phyloP scores from a whole-genome alignment of 306 rosid species.

The Cucumis hystrix region DNA sequence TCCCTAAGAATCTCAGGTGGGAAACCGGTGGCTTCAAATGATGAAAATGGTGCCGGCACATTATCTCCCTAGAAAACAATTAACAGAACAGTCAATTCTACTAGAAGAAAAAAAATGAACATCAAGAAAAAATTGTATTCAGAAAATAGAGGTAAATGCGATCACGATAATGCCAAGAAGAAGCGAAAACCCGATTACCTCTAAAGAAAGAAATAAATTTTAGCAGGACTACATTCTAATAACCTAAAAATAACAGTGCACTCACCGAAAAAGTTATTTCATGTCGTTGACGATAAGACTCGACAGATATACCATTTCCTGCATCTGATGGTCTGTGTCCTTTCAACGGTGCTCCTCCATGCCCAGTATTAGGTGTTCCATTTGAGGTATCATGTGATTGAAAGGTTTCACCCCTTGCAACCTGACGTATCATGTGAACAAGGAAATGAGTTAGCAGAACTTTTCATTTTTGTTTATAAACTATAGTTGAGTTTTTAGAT shows the following conservation, averaged over 20 bases:
- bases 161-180: neutral
- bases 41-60: constrained; percentile 62
- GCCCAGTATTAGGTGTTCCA: constrained; percentile 31
- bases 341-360: constrained; percentile 34
- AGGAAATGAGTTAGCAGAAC: neutral
- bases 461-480: neutral
- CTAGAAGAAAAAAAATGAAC: neutral
- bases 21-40: constrained; percentile 70
- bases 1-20: constrained; percentile 93
- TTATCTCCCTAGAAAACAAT: constrained; percentile 55
- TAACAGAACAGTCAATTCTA: neutral
- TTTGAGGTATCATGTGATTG: constrained; percentile 30
- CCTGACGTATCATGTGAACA: constrained; percentile 38
- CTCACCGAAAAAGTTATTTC: constrained; percentile 80
- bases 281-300: constrained; percentile 67
- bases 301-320: constrained; percentile 60
- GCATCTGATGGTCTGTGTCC: constrained; percentile 41
- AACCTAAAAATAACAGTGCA: neutral
- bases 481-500: neutral
- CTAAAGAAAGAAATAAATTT: neutral
- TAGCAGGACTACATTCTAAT: neutral
- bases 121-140: neutral
- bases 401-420: constrained; percentile 30
- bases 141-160: neutral
- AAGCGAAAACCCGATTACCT: neutral